Conservation (phyloP, 2,329 filamentous ascomycete species). For the Hymenoscyphus scutula region DNA sequence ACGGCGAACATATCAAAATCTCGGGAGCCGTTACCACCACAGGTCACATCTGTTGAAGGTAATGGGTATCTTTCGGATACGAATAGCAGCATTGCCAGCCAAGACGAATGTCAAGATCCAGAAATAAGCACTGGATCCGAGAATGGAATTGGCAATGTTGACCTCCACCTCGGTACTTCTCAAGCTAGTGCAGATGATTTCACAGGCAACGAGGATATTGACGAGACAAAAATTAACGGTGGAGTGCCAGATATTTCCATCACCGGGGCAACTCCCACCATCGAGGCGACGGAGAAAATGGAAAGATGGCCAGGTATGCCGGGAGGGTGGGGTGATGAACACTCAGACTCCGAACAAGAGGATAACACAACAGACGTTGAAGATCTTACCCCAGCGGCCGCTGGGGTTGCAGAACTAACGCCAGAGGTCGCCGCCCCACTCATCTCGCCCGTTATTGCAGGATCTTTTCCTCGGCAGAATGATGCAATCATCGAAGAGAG, state of each 20-base stretch:
- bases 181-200: not conserved
- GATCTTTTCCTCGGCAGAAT: slow-evolving; percentile 39
- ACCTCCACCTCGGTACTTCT: not conserved
- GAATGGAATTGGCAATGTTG: not conserved
- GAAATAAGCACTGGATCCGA: slow-evolving; percentile 7
- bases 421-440: slow-evolving; percentile 10
- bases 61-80: slow-evolving; percentile 62
- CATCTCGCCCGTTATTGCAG: slow-evolving; percentile 18
- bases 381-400: slow-evolving; percentile 24
- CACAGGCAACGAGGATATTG: slow-evolving; percentile 1
- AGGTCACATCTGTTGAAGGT: slow-evolving; percentile 68
- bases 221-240: slow-evolving; percentile 14
- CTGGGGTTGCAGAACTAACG: slow-evolving; percentile 26
- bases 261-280: slow-evolving; percentile 46
- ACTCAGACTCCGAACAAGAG: slow-evolving; percentile 24
- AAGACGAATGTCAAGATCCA: not conserved
- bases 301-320: slow-evolving; percentile 43
- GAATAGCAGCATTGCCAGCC: slow-evolving; percentile 42
- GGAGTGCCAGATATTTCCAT: slow-evolving; percentile 45
- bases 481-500: slow-evolving; percentile 30
- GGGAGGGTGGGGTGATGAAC: slow-evolving; percentile 60
- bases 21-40: slow-evolving; percentile 65
- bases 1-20: slow-evolving; percentile 56
- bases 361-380: slow-evolving; percentile 16
- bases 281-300: slow-evolving; percentile 37